Evolutionary conservation across 192 early-diverging fungal species (phyloP).

Genomic region (Entomortierella beljakovae): DNA sequence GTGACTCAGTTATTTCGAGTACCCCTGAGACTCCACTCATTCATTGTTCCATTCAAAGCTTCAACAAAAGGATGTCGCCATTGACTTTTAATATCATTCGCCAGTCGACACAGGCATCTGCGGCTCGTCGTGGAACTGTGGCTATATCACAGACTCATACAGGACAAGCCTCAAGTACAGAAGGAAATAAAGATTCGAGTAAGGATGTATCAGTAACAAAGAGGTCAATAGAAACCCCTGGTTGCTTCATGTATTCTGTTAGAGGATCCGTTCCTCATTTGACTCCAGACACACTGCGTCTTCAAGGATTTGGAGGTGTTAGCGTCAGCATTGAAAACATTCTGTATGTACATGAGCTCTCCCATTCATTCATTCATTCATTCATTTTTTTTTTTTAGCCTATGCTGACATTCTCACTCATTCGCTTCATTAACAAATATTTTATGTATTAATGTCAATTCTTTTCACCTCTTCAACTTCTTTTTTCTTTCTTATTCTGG

Average conservation of each 20-base stretch:
- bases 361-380: too few relatives aligned
- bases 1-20: too few relatives aligned
- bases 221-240: conserved; percentile 59
- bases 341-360: conserved; percentile 6
- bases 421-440: too few relatives aligned
- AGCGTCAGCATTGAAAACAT: conserved; percentile 51
- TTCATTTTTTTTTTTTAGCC: conserved; percentile 5
- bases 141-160: conserved; percentile 17
- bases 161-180: too few relatives aligned
- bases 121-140: conserved; percentile 35
- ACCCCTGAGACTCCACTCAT: too few relatives aligned
- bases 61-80: conserved; percentile 24
- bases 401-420: not conserved
- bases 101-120: conserved; percentile 43
- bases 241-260: conserved; percentile 63
- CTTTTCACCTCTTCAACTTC: not conserved
- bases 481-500: not conserved
- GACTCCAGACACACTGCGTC: conserved; percentile 61
- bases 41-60: not conserved
- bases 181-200: not conserved
- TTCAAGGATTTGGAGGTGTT: conserved; percentile 54
- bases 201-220: not conserved
- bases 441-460: not conserved
- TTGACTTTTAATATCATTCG: conserved; percentile 53
- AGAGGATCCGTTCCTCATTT: conserved; percentile 68